Percentiles rank a stretch among this genome's conserved stretches.
These are phyloP conservation scores for Taiwanofungus camphoratus DNA, from an alignment of 1,284 basidiomycete species.

Conservation along the genomic window DNA sequence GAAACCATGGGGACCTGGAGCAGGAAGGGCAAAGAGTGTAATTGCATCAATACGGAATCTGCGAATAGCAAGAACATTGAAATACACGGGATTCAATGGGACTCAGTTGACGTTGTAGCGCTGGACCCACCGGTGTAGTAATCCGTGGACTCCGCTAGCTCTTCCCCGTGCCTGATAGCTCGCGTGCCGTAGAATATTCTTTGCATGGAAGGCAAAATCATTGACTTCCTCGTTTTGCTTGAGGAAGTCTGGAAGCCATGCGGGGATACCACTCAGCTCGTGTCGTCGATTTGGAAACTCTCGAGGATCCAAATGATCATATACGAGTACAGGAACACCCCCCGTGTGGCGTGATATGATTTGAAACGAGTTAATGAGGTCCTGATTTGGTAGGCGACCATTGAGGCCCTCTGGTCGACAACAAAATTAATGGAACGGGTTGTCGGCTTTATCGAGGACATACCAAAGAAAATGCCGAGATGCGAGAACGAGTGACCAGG, in stretches of 20 bases:
- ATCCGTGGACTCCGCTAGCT: conserved; percentile 73
- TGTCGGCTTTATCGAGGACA: conserved; percentile 23
- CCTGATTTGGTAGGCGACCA: conserved; percentile 93
- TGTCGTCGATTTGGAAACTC: conserved; percentile 32
- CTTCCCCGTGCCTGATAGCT: conserved; percentile 64
- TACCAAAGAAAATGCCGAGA: conserved; percentile 87
- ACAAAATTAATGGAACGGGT: not conserved
- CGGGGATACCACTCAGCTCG: conserved; percentile 29
- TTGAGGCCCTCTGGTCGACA: conserved; percentile 81
- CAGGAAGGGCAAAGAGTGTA: conserved; percentile 85
- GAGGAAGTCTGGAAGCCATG: conserved; percentile 43
- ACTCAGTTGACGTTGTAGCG: not conserved
- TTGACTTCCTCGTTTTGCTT: conserved; percentile 38
- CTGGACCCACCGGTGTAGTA: conserved; percentile 66
- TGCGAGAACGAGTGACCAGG: conserved; percentile 95
- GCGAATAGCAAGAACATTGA: conserved; percentile 1
- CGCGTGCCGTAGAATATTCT: conserved; percentile 61
- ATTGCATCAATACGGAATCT: conserved; percentile 92
- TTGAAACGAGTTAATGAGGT: conserved; percentile 82
- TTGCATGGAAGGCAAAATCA: conserved; percentile 52
- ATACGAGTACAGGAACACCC: conserved; percentile 69
- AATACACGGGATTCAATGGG: not conserved
- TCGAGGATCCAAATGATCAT: conserved; percentile 62
- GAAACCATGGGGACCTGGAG: conserved; percentile 92
- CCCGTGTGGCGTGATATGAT: conserved; percentile 70